phyloP scores from a whole-genome alignment of 345 rosid species.

The Ailanthus altissimus region DNA sequence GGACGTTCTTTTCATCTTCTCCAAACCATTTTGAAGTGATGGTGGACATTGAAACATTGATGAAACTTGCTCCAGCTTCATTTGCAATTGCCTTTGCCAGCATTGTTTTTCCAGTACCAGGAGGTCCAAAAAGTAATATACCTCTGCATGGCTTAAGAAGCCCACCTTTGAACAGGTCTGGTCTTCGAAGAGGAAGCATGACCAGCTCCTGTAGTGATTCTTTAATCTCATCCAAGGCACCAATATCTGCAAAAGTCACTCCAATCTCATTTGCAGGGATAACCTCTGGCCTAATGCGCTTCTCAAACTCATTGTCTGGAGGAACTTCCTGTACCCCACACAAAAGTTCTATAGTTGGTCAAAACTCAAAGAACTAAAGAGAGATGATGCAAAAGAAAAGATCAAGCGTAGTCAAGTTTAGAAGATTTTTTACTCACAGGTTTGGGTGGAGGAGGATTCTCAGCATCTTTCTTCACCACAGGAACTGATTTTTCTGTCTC shows the following conservation, averaged over 20 bases:
- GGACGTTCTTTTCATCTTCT: constrained; percentile 96
- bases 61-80: constrained; percentile 99
- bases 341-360: constrained; percentile 15
- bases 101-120: constrained; percentile 99
- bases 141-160: constrained; percentile 98
- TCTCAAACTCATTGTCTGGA: constrained; percentile 96
- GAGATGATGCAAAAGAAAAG: background rate
- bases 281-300: constrained; percentile 96
- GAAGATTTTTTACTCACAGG: constrained; percentile 44
- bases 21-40: constrained; percentile 99
- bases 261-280: constrained; percentile 95
- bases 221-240: constrained; percentile 85
- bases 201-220: constrained; percentile 97
- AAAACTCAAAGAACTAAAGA: constrained; percentile 9
- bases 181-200: constrained; percentile 97
- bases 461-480: constrained; percentile 68
- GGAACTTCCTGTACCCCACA: constrained; percentile 60
- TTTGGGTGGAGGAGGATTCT: constrained; percentile 59
- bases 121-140: constrained; percentile 93
- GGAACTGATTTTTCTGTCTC: constrained; percentile 65
- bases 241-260: constrained; percentile 93
- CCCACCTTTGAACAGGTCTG: constrained; percentile 95
- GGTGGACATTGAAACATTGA: constrained; percentile 98
- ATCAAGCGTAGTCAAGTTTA: background rate
- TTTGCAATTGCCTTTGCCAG: constrained; percentile 98